Evolutionary conservation across 2,329 filamentous ascomycete species (phyloP).

Genomic region (Xylaria sp.): DNA sequence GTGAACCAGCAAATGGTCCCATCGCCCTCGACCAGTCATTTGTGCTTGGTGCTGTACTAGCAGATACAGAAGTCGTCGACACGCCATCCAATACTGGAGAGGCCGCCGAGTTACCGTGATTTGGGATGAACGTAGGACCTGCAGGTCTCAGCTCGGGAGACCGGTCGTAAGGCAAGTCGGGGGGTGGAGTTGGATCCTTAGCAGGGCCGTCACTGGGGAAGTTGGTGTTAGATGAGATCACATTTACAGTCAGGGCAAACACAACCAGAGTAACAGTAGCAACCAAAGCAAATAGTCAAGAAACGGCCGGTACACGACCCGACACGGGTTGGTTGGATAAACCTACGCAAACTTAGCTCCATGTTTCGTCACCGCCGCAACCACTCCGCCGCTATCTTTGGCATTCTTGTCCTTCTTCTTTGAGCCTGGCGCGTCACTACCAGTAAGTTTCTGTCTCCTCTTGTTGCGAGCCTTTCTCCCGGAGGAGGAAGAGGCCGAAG

Average conservation of each 20-base stretch:
- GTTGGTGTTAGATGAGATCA: slow-evolving; percentile 14
- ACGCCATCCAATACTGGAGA: slow-evolving; percentile 37
- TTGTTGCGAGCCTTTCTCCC: slow-evolving; percentile 33
- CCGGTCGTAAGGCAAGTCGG: slow-evolving; percentile 31
- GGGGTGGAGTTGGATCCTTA: slow-evolving; percentile 30
- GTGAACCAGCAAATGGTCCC: slow-evolving; percentile 37
- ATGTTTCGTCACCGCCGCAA: slow-evolving; percentile 42
- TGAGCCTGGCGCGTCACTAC: slow-evolving; percentile 35
- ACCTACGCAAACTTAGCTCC: slow-evolving; percentile 40
- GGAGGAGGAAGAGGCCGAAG: slow-evolving; percentile 33
- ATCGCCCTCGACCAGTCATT: slow-evolving; percentile 38
- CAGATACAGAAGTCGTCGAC: slow-evolving; percentile 37
- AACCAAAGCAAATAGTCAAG: slow-evolving; percentile 20
- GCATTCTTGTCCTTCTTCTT: slow-evolving; percentile 42
- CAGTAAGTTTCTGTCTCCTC: slow-evolving; percentile 37
- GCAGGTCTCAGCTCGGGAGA: slow-evolving; percentile 38
- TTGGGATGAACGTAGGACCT: slow-evolving; percentile 35
- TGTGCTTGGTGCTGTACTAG: slow-evolving; percentile 38
- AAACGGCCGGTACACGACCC: slow-evolving; percentile 11
- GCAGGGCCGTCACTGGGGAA: slow-evolving; percentile 20
- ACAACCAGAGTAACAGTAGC: not conserved
- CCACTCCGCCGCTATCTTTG: slow-evolving; percentile 40
- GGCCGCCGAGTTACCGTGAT: slow-evolving; percentile 28
- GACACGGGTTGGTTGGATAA: slow-evolving; percentile 9
- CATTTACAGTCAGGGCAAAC: not conserved